Evolutionary conservation across 2,329 filamentous ascomycete genomes (phyloP).

Genomic region (Talaromyces sp.): DNA sequence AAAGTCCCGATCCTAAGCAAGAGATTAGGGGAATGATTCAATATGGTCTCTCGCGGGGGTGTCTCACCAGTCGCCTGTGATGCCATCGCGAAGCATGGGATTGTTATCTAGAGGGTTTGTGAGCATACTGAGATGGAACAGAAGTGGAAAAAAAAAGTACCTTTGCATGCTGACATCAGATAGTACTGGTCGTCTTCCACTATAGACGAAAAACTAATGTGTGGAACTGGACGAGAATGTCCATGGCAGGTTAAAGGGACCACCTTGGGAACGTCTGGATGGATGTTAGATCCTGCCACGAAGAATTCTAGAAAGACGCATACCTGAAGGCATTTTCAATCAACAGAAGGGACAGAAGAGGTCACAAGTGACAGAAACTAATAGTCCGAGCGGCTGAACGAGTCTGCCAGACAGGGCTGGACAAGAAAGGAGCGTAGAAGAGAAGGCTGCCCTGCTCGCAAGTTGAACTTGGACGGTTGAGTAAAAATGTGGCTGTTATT

Average conservation of each 20-base stretch:
- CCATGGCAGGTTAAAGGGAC: conserved; percentile 92
- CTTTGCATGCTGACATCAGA: conserved; percentile 89
- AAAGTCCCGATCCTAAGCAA: conserved; percentile 80
- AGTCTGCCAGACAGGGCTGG: background rate
- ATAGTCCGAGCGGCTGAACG: background rate
- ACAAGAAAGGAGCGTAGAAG: background rate
- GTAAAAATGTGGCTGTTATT: background rate
- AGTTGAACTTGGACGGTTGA: background rate
- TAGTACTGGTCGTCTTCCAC: conserved; percentile 83
- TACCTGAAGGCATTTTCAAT: background rate
- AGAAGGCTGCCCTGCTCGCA: background rate
- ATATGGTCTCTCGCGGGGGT: background rate
- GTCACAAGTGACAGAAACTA: background rate
- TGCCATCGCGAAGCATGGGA: conserved; percentile 93
- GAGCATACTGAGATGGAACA: conserved; percentile 5
- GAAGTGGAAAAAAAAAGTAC: conserved; percentile 37
- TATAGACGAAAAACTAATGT: conserved; percentile 81
- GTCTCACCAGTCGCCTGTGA: conserved; percentile 83
- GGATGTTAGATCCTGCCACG: background rate
- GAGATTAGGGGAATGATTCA: conserved; percentile 9
- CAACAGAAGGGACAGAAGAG: background rate
- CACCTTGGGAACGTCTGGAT: conserved; percentile 50
- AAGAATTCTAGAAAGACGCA: background rate
- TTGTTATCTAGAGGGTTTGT: conserved; percentile 69
- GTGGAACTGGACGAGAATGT: conserved; percentile 86